Conservation (phyloP, 306 rosid species). For the Vigna hirtella region DNA sequence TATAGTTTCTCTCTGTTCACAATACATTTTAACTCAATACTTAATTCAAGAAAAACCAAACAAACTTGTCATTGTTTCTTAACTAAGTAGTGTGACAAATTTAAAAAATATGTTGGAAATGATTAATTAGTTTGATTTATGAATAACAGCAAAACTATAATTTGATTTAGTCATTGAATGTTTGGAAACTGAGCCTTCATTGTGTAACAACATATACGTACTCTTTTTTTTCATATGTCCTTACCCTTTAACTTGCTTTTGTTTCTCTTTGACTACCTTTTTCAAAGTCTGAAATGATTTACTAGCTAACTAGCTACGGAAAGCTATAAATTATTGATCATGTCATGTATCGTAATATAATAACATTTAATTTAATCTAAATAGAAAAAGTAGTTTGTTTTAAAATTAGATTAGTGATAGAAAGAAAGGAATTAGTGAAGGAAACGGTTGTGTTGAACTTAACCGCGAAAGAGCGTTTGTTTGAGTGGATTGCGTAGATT, state of each 20-base stretch:
- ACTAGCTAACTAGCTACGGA: constrained; percentile 12
- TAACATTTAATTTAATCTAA: neutral
- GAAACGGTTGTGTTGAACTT: no score
- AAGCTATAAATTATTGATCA: constrained; percentile 36
- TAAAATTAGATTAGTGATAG: no score
- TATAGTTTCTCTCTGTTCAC: neutral
- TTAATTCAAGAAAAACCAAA: neutral
- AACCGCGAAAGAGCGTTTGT: no score
- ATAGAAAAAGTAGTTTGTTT: no score
- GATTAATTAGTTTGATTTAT: neutral
- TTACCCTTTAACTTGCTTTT: constrained; percentile 45
- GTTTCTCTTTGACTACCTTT: constrained; percentile 53
- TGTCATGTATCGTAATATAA: neutral
- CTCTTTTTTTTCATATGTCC: constrained; percentile 18
- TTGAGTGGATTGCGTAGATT: no score
- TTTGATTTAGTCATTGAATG: neutral
- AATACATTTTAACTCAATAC: neutral
- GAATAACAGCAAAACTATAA: neutral
- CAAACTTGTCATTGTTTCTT: neutral
- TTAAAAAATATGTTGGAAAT: neutral
- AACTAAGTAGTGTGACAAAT: neutral
- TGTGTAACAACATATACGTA: neutral
- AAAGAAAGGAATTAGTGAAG: no score
- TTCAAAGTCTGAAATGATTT: constrained; percentile 43
- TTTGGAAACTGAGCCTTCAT: neutral